Percentiles rank a stretch among this genome's conserved stretches.
Evolutionary conservation across 2,329 filamentous ascomycete species (phyloP).

Genomic region (Aspergillus cejpii): DNA sequence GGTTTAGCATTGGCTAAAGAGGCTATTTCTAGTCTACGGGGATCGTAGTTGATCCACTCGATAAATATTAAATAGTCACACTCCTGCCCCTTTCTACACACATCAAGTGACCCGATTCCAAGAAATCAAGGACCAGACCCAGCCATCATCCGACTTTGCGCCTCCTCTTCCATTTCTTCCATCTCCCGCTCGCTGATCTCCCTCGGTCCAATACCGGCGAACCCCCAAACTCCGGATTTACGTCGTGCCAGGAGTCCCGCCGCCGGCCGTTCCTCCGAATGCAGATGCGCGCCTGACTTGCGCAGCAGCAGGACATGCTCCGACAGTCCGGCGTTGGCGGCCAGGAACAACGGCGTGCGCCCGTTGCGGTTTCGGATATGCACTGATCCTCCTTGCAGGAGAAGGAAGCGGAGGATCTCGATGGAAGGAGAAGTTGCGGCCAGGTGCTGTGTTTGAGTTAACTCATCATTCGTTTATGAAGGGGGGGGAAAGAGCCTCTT

Average conservation of each 20-base stretch:
- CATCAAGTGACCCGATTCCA: not conserved
- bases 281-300: conserved; percentile 54
- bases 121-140: conserved; percentile 25
- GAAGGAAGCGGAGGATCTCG: conserved; percentile 50
- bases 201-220: conserved; percentile 37
- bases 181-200: conserved; percentile 22
- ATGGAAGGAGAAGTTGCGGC: conserved; percentile 52
- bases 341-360: conserved; percentile 54
- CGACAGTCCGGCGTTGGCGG: conserved; percentile 50
- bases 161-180: conserved; percentile 13
- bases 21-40: too few species aligned
- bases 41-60: too few species aligned
- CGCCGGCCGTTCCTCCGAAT: conserved; percentile 50
- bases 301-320: conserved; percentile 51
- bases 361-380: conserved; percentile 54
- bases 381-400: conserved; percentile 52
- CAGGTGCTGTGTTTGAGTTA: conserved; percentile 43
- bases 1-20: too few species aligned
- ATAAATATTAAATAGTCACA: too few species aligned
- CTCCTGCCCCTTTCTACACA: too few species aligned
- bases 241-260: conserved; percentile 46
- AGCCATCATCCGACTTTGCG: conserved; percentile 15
- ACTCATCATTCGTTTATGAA: not conserved
- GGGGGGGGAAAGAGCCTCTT: conserved; percentile 11
- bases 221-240: conserved; percentile 38